Percentiles rank a stretch among this genome's conserved stretches.
phyloP scores from a whole-genome alignment of 176 grass and related monocot species.

The Bothriochloa decipiens region DNA sequence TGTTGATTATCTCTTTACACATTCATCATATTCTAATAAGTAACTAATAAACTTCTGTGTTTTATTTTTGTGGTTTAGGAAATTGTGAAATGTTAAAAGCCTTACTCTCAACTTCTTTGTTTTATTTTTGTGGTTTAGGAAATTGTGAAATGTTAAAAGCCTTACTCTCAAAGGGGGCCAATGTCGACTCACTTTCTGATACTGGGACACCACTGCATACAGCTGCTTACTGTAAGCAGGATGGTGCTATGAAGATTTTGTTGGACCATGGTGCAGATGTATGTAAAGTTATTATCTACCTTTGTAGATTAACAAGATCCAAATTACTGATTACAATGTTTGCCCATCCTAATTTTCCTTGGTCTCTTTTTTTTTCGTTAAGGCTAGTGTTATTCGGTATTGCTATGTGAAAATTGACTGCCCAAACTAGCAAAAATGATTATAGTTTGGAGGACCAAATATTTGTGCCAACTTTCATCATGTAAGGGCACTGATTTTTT shows the following conservation, averaged over 20 bases:
- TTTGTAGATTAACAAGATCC: neutral
- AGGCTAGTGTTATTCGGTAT: neutral
- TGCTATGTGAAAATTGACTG: neutral
- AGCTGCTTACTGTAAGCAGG: slow-evolving; percentile 8
- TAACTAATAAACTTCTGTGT: neutral
- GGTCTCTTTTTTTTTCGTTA: neutral
- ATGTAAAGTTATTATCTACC: neutral
- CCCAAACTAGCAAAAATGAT: neutral
- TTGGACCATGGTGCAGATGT: slow-evolving; percentile 44
- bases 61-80: slow-evolving; percentile 25
- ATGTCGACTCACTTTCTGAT: slow-evolving; percentile 14
- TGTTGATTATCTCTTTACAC: neutral
- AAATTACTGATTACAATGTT: neutral
- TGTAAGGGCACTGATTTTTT: slow-evolving; percentile 1
- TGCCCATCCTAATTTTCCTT: neutral
- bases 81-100: slow-evolving; percentile 36
- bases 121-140: slow-evolving; percentile 25
- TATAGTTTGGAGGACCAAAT: neutral
- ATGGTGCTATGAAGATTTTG: slow-evolving; percentile 45
- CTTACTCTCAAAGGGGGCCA: slow-evolving; percentile 41
- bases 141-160: slow-evolving; percentile 36
- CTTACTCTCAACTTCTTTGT: slow-evolving; percentile 30
- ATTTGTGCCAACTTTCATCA: neutral
- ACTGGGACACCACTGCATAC: slow-evolving; percentile 37
- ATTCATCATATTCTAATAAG: neutral